A percentile compares a stretch with the other conserved stretches of the same genome.
These are phyloP conservation scores for Themeda triandra DNA, from an alignment of 176 grass and related monocot species.

Conservation along the genomic window DNA sequence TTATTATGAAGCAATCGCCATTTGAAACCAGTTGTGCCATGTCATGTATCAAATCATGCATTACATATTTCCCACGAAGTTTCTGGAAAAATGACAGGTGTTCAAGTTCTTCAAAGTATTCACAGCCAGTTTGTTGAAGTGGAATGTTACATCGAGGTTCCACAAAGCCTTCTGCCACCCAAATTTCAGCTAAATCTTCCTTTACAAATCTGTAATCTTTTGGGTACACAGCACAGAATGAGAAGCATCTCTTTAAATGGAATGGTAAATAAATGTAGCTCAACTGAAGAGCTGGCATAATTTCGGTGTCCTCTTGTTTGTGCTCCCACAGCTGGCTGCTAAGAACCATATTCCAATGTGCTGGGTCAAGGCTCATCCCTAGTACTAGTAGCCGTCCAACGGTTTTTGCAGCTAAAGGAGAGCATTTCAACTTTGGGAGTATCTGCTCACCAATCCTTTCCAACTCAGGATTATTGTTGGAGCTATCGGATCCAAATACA, in stretches of 20 bases:
- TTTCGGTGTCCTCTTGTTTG: background rate
- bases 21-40: too few relatives aligned
- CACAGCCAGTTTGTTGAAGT: background rate
- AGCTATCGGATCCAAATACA: background rate
- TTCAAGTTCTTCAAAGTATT: background rate
- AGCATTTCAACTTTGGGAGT: slow-evolving; percentile 12
- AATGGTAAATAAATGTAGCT: slow-evolving; percentile 50
- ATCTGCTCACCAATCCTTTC: slow-evolving; percentile 17
- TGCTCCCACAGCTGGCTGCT: slow-evolving; percentile 30
- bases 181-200: background rate
- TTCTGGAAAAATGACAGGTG: background rate
- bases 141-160: background rate
- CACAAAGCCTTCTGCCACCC: background rate
- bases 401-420: slow-evolving; percentile 40
- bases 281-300: slow-evolving; percentile 34
- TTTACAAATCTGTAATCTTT: slow-evolving; percentile 17
- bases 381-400: slow-evolving; percentile 40
- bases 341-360: slow-evolving; percentile 29
- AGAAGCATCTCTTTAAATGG: slow-evolving; percentile 39
- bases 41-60: too few relatives aligned
- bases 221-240: slow-evolving; percentile 35
- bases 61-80: too few relatives aligned
- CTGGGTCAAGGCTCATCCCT: background rate
- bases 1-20: too few relatives aligned
- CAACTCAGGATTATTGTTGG: background rate